phyloP scores from a whole-genome alignment of 1,139 yeast genomes.

The Diutina mesorugosa region DNA sequence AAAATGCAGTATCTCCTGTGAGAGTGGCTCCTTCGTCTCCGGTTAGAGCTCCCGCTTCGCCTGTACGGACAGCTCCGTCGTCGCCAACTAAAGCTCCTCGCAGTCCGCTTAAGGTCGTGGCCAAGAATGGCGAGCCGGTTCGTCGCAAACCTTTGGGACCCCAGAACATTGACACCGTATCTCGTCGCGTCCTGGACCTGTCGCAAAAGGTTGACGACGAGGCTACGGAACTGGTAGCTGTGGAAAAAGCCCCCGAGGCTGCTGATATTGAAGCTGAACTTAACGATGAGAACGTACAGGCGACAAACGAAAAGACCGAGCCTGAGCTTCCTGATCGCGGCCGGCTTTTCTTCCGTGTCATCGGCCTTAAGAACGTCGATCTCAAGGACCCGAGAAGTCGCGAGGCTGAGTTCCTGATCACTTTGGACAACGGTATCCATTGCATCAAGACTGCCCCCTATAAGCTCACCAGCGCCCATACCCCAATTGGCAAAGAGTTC shows the following conservation, averaged over 20 bases:
- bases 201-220: conserved; percentile 5
- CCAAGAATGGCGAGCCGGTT: background rate
- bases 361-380: conserved; percentile 42
- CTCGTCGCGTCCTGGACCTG: conserved; percentile 2
- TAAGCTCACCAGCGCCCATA: conserved; percentile 25
- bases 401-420: conserved; percentile 53
- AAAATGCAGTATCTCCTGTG: background rate
- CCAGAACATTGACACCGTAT: background rate
- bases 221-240: conserved; percentile 2
- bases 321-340: conserved; percentile 22
- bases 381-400: conserved; percentile 44
- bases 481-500: conserved; percentile 64
- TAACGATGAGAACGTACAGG: background rate
- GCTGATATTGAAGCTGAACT: conserved; percentile 3
- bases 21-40: background rate
- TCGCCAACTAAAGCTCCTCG: background rate
- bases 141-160: background rate
- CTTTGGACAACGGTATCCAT: conserved; percentile 84
- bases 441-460: conserved; percentile 66
- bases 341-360: conserved; percentile 54
- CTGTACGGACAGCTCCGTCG: background rate
- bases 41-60: background rate
- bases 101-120: background rate
- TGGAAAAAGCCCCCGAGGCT: background rate
- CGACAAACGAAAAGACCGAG: background rate